These are phyloP conservation scores for Cadophora luteo-olivacea DNA, from an alignment of 2,329 filamentous ascomycete species.

Conservation along the genomic window DNA sequence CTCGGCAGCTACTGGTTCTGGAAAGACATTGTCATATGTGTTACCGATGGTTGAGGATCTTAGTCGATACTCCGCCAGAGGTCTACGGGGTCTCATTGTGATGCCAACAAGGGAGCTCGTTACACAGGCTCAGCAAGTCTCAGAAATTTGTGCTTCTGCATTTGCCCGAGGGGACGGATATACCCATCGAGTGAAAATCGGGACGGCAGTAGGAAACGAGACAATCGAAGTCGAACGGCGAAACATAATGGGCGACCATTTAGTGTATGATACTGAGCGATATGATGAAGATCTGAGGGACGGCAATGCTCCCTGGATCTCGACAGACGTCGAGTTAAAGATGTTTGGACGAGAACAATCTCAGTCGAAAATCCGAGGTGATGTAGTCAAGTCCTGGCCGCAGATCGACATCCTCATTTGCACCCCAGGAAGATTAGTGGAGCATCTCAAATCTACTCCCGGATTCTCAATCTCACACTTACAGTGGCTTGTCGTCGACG, in stretches of 20 bases:
- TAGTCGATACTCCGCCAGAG: conserved; percentile 66
- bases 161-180: conserved; percentile 54
- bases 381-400: conserved; percentile 70
- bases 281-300: conserved; percentile 54
- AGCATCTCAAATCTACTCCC: conserved; percentile 83
- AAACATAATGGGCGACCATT: conserved; percentile 66
- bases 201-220: conserved; percentile 82
- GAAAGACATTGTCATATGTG: conserved; percentile 92
- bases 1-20: conserved; percentile 92
- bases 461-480: conserved; percentile 82
- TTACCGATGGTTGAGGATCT: conserved; percentile 84
- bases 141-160: conserved; percentile 73
- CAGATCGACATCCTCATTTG: conserved; percentile 89
- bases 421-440: conserved; percentile 89
- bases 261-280: conserved; percentile 70
- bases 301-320: conserved; percentile 52
- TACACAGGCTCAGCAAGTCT: conserved; percentile 80
- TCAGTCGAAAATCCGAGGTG: conserved; percentile 56
- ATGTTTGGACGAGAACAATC: conserved; percentile 45
- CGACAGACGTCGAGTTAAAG: conserved; percentile 30
- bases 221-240: conserved; percentile 71
- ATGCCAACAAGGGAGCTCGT: conserved; percentile 92
- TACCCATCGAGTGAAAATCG: conserved; percentile 76
- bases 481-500: conserved; percentile 90
- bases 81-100: conserved; percentile 80